Evolutionary conservation across 371 early-diverging fungal genomes (phyloP).

Genomic region (Saksenaea vasiformis): DNA sequence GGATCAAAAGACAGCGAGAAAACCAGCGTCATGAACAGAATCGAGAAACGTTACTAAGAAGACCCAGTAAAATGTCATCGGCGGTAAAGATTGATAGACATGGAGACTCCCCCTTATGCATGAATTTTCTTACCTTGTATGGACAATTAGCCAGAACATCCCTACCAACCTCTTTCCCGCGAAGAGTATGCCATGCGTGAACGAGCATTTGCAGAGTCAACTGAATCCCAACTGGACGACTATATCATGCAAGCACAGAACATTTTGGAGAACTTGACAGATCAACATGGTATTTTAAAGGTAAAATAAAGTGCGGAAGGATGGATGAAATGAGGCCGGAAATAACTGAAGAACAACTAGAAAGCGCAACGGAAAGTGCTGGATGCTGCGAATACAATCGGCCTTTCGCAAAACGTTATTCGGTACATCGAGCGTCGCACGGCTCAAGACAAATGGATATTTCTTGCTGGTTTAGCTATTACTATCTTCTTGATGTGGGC

Average conservation of each 20-base stretch:
- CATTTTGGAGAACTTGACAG: conserved; percentile 70
- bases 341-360: conserved; percentile 21
- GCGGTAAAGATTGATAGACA: conserved; percentile 2
- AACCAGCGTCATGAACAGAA: conserved; percentile 46
- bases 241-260: conserved; percentile 72
- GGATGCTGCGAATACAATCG: conserved; percentile 81
- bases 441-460: conserved; percentile 80
- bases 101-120: not conserved
- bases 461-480: conserved; percentile 70
- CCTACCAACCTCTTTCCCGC: conserved; percentile 44
- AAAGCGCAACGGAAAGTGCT: conserved; percentile 77
- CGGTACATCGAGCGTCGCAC: conserved; percentile 83
- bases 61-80: conserved; percentile 29
- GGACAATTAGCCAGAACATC: conserved; percentile 44
- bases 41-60: conserved; percentile 50
- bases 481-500: conserved; percentile 63
- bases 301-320: conserved; percentile 32
- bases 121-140: conserved; percentile 5
- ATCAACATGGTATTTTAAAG: conserved; percentile 81
- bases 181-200: conserved; percentile 48
- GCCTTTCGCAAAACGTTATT: conserved; percentile 82
- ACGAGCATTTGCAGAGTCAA: conserved; percentile 51
- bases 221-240: conserved; percentile 71
- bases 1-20: conserved; percentile 57
- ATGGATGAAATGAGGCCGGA: not conserved